A percentile compares a stretch with the other conserved stretches of the same genome.
phyloP scores from a whole-genome alignment of 164 flowering plant species.

The Platanus orientalis region DNA sequence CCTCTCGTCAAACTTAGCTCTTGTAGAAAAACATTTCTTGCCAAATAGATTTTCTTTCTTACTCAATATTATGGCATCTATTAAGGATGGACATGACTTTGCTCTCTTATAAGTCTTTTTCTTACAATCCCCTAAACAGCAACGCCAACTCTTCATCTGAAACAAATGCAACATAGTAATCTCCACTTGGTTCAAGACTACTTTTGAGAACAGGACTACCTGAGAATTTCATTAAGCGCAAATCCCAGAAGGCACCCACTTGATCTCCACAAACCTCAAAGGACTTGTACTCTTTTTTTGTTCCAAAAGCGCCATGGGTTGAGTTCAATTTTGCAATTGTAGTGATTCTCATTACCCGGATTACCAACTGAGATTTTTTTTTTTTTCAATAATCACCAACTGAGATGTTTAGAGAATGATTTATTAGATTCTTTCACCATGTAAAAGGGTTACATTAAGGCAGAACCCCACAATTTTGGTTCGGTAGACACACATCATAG shows the following conservation, averaged over 20 bases:
- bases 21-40: slow-evolving; percentile 70
- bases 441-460: slow-evolving; percentile 30
- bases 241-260: slow-evolving; percentile 75
- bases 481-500: slow-evolving; percentile 35
- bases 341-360: slow-evolving; percentile 27
- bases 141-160: slow-evolving; percentile 68
- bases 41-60: slow-evolving; percentile 74
- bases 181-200: slow-evolving; percentile 67
- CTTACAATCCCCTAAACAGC: slow-evolving; percentile 70
- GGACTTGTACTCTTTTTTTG: slow-evolving; percentile 72
- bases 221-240: slow-evolving; percentile 66
- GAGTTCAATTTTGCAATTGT: slow-evolving; percentile 73
- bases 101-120: slow-evolving; percentile 79
- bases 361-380: slow-evolving; percentile 33
- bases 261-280: slow-evolving; percentile 56
- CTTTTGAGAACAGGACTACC: slow-evolving; percentile 68
- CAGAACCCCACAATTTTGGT: slow-evolving; percentile 29
- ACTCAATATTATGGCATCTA: slow-evolving; percentile 46
- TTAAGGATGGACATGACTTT: slow-evolving; percentile 61
- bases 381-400: slow-evolving; percentile 33
- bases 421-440: slow-evolving; percentile 52
- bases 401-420: too few relatives aligned
- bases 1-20: too few relatives aligned
- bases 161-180: slow-evolving; percentile 78
- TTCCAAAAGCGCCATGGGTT: slow-evolving; percentile 98